Percentiles rank a stretch among this genome's conserved stretches.
These are phyloP conservation scores for Penicillium fuscoglaucum DNA, from an alignment of 2,329 filamentous ascomycete species.

Conservation along the genomic window DNA sequence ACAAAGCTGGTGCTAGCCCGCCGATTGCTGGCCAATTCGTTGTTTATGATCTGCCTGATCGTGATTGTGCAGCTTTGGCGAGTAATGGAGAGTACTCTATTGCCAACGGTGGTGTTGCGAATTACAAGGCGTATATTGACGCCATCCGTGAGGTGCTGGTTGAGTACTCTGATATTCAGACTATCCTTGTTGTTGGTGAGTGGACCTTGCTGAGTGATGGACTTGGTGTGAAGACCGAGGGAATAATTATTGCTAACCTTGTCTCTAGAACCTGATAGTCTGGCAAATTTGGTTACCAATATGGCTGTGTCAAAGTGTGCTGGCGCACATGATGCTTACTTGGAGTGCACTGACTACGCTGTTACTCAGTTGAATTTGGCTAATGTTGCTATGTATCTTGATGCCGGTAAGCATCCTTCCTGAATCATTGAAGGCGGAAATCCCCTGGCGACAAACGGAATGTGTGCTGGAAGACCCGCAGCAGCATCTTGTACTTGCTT, in stretches of 20 bases:
- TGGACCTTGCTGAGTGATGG: neutral
- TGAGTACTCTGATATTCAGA: conserved; percentile 54
- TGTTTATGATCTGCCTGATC: conserved; percentile 64
- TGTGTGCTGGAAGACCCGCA: neutral
- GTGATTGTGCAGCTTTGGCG: conserved; percentile 63
- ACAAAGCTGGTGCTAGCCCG: conserved; percentile 50
- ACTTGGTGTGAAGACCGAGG: neutral
- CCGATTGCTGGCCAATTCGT: conserved; percentile 55
- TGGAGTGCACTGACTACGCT: conserved; percentile 58
- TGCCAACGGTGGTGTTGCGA: conserved; percentile 51
- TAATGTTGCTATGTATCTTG: conserved; percentile 65
- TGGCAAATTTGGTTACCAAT: conserved; percentile 65
- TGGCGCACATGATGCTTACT: conserved; percentile 56
- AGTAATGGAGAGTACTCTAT: conserved; percentile 64
- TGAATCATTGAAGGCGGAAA: no score
- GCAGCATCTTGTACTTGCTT: no score
- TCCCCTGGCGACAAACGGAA: neutral
- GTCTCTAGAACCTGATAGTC: conserved; percentile 59
- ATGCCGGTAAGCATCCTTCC: conserved; percentile 49
- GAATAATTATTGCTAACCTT: conserved; percentile 32
- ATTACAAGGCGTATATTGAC: conserved; percentile 58
- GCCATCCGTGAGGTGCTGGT: conserved; percentile 55
- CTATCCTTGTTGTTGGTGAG: conserved; percentile 54
- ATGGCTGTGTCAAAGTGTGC: conserved; percentile 55
- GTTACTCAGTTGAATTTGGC: conserved; percentile 57